Conservation (phyloP, 2,329 filamentous ascomycete species). For the Magnaporthiopsis rhizophila region DNA sequence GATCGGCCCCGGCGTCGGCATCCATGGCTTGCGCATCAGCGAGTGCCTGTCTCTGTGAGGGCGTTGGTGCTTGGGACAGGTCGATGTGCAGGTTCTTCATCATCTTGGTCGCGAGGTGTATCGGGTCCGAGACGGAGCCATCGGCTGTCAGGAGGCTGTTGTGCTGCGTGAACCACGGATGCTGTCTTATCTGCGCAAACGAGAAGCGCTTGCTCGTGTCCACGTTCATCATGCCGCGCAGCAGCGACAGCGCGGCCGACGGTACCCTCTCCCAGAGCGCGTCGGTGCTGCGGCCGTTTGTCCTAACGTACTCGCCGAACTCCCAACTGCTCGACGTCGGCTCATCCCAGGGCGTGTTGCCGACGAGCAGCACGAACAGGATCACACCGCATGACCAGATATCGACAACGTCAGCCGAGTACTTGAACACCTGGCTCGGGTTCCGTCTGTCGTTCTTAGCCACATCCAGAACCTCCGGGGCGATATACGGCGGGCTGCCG, state of each 20-base stretch:
- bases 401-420: constrained; percentile 74
- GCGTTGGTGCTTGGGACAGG: constrained; percentile 60
- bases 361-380: constrained; percentile 89
- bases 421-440: constrained; percentile 40
- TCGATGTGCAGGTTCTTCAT: constrained; percentile 86
- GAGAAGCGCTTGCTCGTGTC: constrained; percentile 68
- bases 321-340: constrained; percentile 82
- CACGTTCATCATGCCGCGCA: constrained; percentile 89
- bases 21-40: constrained; percentile 54
- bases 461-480: constrained; percentile 69
- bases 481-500: constrained; percentile 94
- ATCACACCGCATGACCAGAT: constrained; percentile 98
- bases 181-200: constrained; percentile 78
- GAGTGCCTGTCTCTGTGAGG: constrained; percentile 28
- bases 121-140: constrained; percentile 68
- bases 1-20: constrained; percentile 44
- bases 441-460: constrained; percentile 1
- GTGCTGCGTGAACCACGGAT: constrained; percentile 86
- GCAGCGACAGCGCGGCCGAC: constrained; percentile 63
- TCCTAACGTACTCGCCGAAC: constrained; percentile 77
- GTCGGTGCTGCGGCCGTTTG: constrained; percentile 73
- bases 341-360: constrained; percentile 97
- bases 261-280: constrained; percentile 79
- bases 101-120: constrained; percentile 89
- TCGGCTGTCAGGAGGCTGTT: constrained; percentile 70